Base-by-base conservation (phyloP, 1,284 basidiomycete genomes). In the Ceratobasidium sp. region DNA sequence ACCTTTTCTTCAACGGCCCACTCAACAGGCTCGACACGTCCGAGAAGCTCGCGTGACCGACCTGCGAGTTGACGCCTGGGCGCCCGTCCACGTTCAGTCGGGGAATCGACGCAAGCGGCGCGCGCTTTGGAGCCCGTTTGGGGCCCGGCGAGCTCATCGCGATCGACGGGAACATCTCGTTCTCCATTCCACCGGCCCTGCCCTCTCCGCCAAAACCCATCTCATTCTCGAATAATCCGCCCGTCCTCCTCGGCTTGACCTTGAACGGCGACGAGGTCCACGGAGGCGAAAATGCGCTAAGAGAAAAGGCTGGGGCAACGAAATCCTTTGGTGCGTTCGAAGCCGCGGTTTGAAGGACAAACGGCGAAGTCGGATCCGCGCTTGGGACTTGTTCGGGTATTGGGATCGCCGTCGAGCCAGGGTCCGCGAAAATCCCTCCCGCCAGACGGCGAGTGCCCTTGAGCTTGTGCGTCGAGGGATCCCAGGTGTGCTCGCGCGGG, bases 1-100 rank as follows among this genome's bases (percentile, higher is more conserved):
- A 83, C 79, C 83, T 83, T 79, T 86, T 85, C 79, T 86, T 86
- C 20, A 83, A 83, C 41, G 85, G 80, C 59, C 82, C 79, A 20
- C 85, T 85, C n/a, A 85, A 46, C 41, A 74, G 30, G 27, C 71
- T 74, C 48, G 71, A 74, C 7, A 74, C 71, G 7, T 60, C 71
- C 30, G 71, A 74, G 35, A 74, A 74, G 30, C 59, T 74, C 7
- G 46, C 71, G 30, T 75, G 60, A 20, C 71, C 71, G 20, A 48
- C 44, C 12, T 55, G 48, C 3, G 30, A 16, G 4, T 44, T 44
- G 12, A 48, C 27, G 18, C 46, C 23, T 8, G 54, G 14, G 27
- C 7, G 71, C 4, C 38, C 18, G 5, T 64, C 52, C 12, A 75
- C 59, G 18, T 65, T 68, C 27, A 68, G 16, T 18, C 66, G 62